Evolutionary conservation across 2,329 filamentous ascomycete species (phyloP).

Genomic region (Claviceps sp.): DNA sequence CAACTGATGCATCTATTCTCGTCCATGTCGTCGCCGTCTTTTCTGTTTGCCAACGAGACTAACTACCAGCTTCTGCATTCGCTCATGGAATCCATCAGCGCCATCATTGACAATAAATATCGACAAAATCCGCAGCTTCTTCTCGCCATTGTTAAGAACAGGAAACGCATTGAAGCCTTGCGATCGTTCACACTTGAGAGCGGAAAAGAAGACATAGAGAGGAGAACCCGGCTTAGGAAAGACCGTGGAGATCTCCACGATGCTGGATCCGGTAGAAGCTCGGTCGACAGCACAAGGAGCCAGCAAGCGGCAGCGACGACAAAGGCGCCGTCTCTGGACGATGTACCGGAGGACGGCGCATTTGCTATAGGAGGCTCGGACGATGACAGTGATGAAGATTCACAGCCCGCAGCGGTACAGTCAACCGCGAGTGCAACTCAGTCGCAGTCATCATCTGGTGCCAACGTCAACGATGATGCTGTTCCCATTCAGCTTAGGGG

Average conservation of each 20-base stretch:
- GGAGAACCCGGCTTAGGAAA: slow-evolving; percentile 58
- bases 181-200: slow-evolving; percentile 84
- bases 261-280: slow-evolving; percentile 40
- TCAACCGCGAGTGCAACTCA: slow-evolving; percentile 52
- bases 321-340: slow-evolving; percentile 17
- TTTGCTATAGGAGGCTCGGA: slow-evolving; percentile 88
- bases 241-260: slow-evolving; percentile 37
- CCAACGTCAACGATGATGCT: slow-evolving; percentile 62
- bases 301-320: slow-evolving; percentile 26
- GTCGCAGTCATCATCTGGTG: slow-evolving; percentile 54
- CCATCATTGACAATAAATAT: slow-evolving; percentile 82
- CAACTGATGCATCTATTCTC: slow-evolving; percentile 80
- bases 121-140: slow-evolving; percentile 68
- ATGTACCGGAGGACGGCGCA: slow-evolving; percentile 49
- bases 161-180: slow-evolving; percentile 72
- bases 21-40: slow-evolving; percentile 87
- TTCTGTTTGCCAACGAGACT: slow-evolving; percentile 80
- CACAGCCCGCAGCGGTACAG: slow-evolving; percentile 42
- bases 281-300: slow-evolving; percentile 54
- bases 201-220: slow-evolving; percentile 81
- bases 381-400: slow-evolving; percentile 42
- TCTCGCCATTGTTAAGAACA: slow-evolving; percentile 64
- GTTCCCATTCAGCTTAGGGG: slow-evolving; percentile 72
- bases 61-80: slow-evolving; percentile 75
- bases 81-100: slow-evolving; percentile 77